Conservation (phyloP, 495 filamentous ascomycete species). For the Hypoxylon lienhwacheense region DNA sequence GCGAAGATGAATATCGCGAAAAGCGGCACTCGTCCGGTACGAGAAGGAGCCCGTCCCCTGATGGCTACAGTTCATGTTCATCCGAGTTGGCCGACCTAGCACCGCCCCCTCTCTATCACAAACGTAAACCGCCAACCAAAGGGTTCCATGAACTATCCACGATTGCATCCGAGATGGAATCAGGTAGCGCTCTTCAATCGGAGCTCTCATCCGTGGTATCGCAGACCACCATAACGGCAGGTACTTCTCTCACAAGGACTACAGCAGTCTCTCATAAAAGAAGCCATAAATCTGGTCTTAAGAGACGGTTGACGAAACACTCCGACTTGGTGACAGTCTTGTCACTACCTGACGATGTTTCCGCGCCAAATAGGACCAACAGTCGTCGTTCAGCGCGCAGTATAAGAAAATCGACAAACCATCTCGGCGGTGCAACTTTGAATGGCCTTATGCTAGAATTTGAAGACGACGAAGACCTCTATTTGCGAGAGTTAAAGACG, state of each 20-base stretch:
- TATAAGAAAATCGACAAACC: slow-evolving; percentile 69
- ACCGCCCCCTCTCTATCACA: slow-evolving; percentile 41
- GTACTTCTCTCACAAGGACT: slow-evolving; percentile 43
- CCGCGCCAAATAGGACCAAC: slow-evolving; percentile 46
- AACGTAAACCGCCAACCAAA: slow-evolving; percentile 62
- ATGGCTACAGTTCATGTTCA: slow-evolving; percentile 40
- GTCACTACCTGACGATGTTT: slow-evolving; percentile 69
- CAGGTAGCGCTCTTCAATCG: slow-evolving; percentile 53
- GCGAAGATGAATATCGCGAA: slow-evolving; percentile 34
- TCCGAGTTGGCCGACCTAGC: slow-evolving; percentile 37
- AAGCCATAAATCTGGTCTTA: slow-evolving; percentile 56
- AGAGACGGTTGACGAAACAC: slow-evolving; percentile 83
- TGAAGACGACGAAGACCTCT: slow-evolving; percentile 80
- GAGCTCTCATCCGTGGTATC: slow-evolving; percentile 49
- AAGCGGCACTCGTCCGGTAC: slow-evolving; percentile 35
- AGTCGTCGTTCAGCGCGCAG: slow-evolving; percentile 72
- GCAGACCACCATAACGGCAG: slow-evolving; percentile 54
- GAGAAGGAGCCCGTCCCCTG: slow-evolving; percentile 35
- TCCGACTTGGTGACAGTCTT: slow-evolving; percentile 92
- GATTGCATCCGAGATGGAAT: slow-evolving; percentile 65
- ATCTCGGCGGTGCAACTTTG: slow-evolving; percentile 65
- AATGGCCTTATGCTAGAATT: slow-evolving; percentile 79
- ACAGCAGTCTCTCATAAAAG: slow-evolving; percentile 43
- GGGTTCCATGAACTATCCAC: slow-evolving; percentile 72
- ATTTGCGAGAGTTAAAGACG: slow-evolving; percentile 88